phyloP scores from a whole-genome alignment of 1,284 basidiomycete species.

The Thecaphora frezii region DNA sequence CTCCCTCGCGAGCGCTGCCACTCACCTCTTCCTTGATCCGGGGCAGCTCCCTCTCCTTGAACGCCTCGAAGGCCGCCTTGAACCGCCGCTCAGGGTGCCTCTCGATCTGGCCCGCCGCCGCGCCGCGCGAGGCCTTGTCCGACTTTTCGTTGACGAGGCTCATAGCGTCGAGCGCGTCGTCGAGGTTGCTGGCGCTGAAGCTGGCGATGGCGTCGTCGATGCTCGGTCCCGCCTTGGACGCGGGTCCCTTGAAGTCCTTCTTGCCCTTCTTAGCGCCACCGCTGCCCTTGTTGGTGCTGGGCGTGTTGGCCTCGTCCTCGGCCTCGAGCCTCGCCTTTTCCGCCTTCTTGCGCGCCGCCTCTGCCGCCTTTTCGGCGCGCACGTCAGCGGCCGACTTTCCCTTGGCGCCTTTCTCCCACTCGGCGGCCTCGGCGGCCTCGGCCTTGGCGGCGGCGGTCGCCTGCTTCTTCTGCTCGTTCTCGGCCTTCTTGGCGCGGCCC shows the following conservation, averaged over 20 bases:
- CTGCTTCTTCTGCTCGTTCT: conserved; percentile 79
- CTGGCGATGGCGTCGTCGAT: conserved; percentile 56
- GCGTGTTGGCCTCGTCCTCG: conserved; percentile 76
- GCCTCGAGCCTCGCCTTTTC: conserved; percentile 65
- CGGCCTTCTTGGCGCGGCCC: conserved; percentile 77
- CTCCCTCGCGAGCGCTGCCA: background rate
- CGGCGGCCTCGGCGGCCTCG: conserved; percentile 69
- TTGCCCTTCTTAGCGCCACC: conserved; percentile 54
- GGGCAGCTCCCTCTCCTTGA: conserved; percentile 84
- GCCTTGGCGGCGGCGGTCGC: conserved; percentile 68
- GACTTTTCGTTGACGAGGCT: conserved; percentile 85
- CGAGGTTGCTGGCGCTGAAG: conserved; percentile 81
- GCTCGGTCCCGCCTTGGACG: conserved; percentile 21
- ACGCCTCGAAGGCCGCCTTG: conserved; percentile 81
- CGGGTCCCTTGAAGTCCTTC: conserved; percentile 19
- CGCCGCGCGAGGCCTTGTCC: conserved; percentile 75
- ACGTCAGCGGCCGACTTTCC: conserved; percentile 73
- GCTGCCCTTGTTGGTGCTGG: conserved; percentile 63
- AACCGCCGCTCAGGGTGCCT: conserved; percentile 83
- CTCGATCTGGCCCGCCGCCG: conserved; percentile 76
- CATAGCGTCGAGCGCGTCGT: conserved; percentile 87
- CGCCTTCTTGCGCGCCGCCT: conserved; percentile 62
- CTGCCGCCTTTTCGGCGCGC: conserved; percentile 67
- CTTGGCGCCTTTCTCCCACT: conserved; percentile 72
- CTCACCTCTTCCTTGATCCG: conserved; percentile 68